Evolutionary conservation across 495 filamentous ascomycete species (phyloP).

Genomic region (Talaromyces trachyspermus): DNA sequence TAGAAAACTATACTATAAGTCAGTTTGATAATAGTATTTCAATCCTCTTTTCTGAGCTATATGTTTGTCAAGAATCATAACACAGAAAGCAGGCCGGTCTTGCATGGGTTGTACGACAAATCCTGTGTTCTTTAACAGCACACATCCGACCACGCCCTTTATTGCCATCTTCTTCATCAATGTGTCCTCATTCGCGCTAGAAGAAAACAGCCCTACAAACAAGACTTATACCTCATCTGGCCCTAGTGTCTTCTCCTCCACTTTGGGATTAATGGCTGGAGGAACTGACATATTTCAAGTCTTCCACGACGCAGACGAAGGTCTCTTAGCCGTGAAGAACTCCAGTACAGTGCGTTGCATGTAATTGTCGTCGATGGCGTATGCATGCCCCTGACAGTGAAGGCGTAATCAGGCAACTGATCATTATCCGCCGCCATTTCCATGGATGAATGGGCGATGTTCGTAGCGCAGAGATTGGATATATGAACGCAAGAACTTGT

Average conservation of each 20-base stretch:
- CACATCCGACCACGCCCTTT: not conserved
- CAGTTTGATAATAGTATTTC: not conserved
- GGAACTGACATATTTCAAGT: not conserved
- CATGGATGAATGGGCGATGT: not conserved
- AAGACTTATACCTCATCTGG: not conserved
- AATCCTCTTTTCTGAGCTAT: not conserved
- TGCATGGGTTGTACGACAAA: not conserved
- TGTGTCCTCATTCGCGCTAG: not conserved
- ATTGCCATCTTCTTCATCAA: not conserved
- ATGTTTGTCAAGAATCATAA: not conserved
- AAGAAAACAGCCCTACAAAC: not conserved
- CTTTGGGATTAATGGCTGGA: not conserved
- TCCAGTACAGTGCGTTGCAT: not conserved
- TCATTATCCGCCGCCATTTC: not conserved
- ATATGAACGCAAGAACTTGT: too few relatives aligned
- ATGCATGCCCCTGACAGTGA: not conserved
- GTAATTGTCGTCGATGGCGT: not conserved
- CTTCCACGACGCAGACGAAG: not conserved
- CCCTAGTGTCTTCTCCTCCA: not conserved
- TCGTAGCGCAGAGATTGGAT: not conserved
- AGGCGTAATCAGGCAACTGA: not conserved
- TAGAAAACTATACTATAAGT: not conserved
- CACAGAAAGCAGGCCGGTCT: not conserved
- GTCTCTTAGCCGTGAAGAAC: not conserved
- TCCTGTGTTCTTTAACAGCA: not conserved